Base-by-base conservation (phyloP, 2,329 filamentous ascomycete species). In the Pseudopyrenochaeta lycopersici region DNA sequence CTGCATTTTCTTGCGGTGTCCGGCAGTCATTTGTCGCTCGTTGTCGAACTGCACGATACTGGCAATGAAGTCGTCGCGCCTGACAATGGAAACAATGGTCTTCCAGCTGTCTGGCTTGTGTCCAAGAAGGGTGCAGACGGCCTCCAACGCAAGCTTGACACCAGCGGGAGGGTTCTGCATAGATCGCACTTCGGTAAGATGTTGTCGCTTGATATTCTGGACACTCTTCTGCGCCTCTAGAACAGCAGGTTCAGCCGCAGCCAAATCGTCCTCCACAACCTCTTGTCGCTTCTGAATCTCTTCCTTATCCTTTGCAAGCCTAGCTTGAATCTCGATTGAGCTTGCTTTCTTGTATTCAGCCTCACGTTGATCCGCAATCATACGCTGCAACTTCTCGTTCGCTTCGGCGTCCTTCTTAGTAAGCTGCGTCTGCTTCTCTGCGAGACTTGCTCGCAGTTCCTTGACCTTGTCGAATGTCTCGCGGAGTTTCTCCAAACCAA, bases 11-110 rank as follows among this genome's bases (percentile, higher is more conserved):
- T 86, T 82, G 44, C 95, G 86, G 63, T 95, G 84, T 21, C 81
- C 79, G 67, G 87, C 89, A 14, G 94, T 99, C 94, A 99, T 98
- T 76, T 95, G 90, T 73, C 84, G 88, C 77, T 95, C 93, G 70
- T 97, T 99, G 81, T 97, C 91, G 72, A 97, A 99, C 75, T 92
- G 92, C 76, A 98, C 90, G 69, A 99, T 99, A 78, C 91, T 97
- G 43, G 92, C 91, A 77, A 99, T 98, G 78, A 99, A 99, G 72
- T 98, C 94, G 69, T 98, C 95, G 52, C 88, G 87, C 67, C 94
- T 91, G 54, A 99, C 88, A 58, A 98, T 90, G 46, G 85, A 88
- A 75, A 96, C 90, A 55, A 98, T 92, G 11, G 87, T 88, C 80
- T 93, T 97, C 95, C 95, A 99, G 72, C 90, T 91, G 53, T 88